Evolutionary conservation across 31 red algal species (phyloP), one percentile per base, ranked within the genome.

Genomic region (Bonnemaisonia californica): DNA sequence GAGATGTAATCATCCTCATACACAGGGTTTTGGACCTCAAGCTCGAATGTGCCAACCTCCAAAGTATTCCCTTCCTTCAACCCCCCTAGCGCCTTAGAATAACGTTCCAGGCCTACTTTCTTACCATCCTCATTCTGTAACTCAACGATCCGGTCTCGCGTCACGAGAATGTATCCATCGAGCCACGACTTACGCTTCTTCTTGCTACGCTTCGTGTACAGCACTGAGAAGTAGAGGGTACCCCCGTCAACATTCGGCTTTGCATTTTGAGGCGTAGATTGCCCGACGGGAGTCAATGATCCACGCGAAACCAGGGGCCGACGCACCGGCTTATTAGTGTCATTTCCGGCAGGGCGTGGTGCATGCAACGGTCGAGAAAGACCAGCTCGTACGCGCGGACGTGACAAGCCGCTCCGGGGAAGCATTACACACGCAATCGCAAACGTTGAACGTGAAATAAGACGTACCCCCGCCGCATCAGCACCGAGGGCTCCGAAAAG

Each of bases 101-200:
- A 84, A 1, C 74, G 65, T 63, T 86, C 77, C 24, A 71, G 76
- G 54, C 77, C 62, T 11, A 94, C 76, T 9, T 61, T 74, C 54
- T 87, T 88, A 0, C 92, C 92, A 67, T 82, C 92, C 12, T 94
- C 92, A 41, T 88, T 88, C 35, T 67, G 71, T 18, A 94, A 62
- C 48, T 81, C 74, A 42, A 89, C 79, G 19, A 39, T 66, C 23
- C 85, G 84, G 69, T 94, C 92, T 36, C 77, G 71, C 62, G 62
- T 84, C 21, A 94, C 23, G 39, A 89, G 61, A 59, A 94, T 66
- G 69, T 85, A 89, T 28, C 92, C 92, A 60, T 94, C 92, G 27
- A 89, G 80, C 37, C 70, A 94, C 1, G 85, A 89, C 58, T 94
- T 94, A 24, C 37, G 59, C 64, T 94, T 94, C 74, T 94, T 94